A percentile compares a stretch with the other conserved stretches of the same genome.
phyloP scores from a whole-genome alignment of 495 filamentous ascomycete genomes.

The Penicillium longicatenatum region DNA sequence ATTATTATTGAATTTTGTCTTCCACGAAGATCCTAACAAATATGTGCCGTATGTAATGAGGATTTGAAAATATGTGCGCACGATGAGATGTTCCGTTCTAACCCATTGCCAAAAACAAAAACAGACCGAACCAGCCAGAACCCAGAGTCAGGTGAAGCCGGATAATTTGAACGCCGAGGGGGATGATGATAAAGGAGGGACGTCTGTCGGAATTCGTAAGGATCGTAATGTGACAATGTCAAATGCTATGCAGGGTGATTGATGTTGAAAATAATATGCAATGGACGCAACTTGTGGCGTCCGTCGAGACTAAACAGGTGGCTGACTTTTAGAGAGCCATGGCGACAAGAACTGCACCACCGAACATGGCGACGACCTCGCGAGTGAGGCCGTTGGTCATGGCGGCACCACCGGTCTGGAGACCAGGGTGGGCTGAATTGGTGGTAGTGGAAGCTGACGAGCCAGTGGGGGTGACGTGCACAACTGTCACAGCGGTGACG shows the following conservation, averaged over 20 bases:
- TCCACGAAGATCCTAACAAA: background rate
- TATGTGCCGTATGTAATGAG: background rate
- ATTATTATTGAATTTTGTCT: conserved; percentile 2
- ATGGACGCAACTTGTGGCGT: background rate
- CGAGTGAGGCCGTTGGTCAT: conserved; percentile 33
- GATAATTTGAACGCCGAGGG: conserved; percentile 12
- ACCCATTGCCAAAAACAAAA: background rate
- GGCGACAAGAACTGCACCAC: conserved; percentile 42
- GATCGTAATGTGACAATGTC: conserved; percentile 29
- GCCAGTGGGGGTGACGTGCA: conserved; percentile 36
- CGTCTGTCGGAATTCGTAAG: conserved; percentile 24
- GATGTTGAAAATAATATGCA: conserved; percentile 9
- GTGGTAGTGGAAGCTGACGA: conserved; percentile 27
- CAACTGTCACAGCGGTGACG: conserved; percentile 50
- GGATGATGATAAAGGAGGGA: conserved; percentile 23
- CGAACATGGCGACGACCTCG: conserved; percentile 48
- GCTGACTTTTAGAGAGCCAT: conserved; percentile 35
- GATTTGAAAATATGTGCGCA: conserved; percentile 3
- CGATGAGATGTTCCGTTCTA: conserved; percentile 12
- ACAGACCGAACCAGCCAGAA: background rate
- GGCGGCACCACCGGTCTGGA: conserved; percentile 46
- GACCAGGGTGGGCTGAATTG: conserved; percentile 32
- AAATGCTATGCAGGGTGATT: conserved; percentile 15
- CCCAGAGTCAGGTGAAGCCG: background rate
- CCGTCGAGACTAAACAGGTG: background rate